Base-by-base conservation (phyloP, 2,329 filamentous ascomycete genomes). In the Fusarium robinianum region DNA sequence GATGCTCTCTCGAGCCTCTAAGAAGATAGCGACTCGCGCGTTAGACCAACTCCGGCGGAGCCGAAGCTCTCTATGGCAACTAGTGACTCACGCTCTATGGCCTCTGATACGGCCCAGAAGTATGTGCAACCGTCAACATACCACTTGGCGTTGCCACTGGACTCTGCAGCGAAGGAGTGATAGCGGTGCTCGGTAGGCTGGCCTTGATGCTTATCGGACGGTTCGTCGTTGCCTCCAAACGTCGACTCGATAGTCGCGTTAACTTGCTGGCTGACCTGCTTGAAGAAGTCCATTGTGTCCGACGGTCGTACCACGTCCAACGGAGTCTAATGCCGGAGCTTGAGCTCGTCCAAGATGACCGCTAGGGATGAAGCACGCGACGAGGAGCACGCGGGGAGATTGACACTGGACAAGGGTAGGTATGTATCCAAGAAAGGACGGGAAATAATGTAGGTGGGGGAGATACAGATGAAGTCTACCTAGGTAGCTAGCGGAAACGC, bases 51-150 rank as follows among this genome's bases (percentile, higher is more conserved):
- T n/a, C n/a, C n/a, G n/a, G n/a, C n/a, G n/a, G n/a, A n/a, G n/a
- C n/a, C n/a, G n/a, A n/a, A n/a, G n/a, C n/a, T n/a, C n/a, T n/a
- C n/a, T 25, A 37, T n/a, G 8, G 9, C 23, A 11, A 8, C 26
- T 27, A 15, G 3, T 30, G 14, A 53, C 65, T 63, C 63, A 79
- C 78, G 66, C 70, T 94, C 86, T 36, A 95, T 71, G 2, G 90
- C 90, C 51, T 85, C 74, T 18, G 85, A 89, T 2, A 95, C 87
- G 10, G 90, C 90, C 77, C 84, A 90, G 72, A 95, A 90, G 65
- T 95, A 94, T 7, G 83, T 82, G 63, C 85, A 88, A 6, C 86
- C 89, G 63, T 94, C 88, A 12, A 94, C 87, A 67, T 87, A 91
- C 88, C 90, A 95, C 74, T 95, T 95, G 51, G 81, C 83, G 62